phyloP scores from a whole-genome alignment of 2,329 filamentous ascomycete genomes.

The Cercospora sp. region DNA sequence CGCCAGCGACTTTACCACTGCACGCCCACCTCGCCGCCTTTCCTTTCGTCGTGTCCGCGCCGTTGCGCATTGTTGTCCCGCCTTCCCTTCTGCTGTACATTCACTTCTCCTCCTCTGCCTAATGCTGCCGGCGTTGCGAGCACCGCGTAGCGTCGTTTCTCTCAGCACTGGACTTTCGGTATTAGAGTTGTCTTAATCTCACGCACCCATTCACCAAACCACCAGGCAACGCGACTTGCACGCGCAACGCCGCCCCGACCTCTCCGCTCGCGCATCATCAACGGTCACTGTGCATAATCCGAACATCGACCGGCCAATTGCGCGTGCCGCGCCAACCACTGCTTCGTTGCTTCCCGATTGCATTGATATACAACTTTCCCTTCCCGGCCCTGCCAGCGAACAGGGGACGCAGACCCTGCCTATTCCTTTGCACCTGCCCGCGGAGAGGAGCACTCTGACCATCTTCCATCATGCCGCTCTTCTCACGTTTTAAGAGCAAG shows the following conservation, averaged over 20 bases:
- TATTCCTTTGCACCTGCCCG: not conserved
- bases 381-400: not conserved
- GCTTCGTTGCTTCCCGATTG: not conserved
- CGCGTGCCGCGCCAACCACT: not conserved
- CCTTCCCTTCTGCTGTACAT: not conserved
- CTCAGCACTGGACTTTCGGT: not conserved
- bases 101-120: conserved; percentile 2
- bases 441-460: not conserved
- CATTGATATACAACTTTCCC: conserved; percentile 6
- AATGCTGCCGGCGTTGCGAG: not conserved
- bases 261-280: not conserved
- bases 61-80: conserved; percentile 3
- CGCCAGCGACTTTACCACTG: not conserved
- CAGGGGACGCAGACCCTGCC: conserved; percentile 12
- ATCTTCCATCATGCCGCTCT: conserved; percentile 55
- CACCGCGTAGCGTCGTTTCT: not conserved
- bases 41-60: conserved; percentile 3
- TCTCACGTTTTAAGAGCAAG: conserved; percentile 71
- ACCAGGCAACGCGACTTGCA: conserved; percentile 6
- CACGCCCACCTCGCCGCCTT: not conserved
- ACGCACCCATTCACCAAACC: not conserved
- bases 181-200: conserved; percentile 4
- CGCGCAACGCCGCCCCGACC: conserved; percentile 1
- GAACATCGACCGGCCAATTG: not conserved
- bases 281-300: conserved; percentile 5